Evolutionary conservation across 2,329 filamentous ascomycete genomes (phyloP).

Genomic region (Exophiala oligosperma): DNA sequence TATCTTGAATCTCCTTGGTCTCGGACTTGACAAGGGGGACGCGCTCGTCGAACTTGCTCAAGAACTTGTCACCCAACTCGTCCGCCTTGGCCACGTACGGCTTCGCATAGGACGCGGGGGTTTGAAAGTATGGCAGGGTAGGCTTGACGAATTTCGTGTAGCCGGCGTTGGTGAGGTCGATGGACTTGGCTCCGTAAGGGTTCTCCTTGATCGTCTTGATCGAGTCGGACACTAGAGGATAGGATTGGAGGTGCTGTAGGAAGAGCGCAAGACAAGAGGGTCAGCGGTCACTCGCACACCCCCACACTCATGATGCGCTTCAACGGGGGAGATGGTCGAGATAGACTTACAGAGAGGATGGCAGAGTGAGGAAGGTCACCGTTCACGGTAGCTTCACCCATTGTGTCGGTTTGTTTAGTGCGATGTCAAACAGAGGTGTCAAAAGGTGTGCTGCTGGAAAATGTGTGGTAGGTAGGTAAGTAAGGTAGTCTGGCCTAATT

Average conservation of each 20-base stretch:
- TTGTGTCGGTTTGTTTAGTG: constrained; percentile 28
- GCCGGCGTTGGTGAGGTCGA: constrained; percentile 71
- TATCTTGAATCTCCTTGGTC: constrained; percentile 66
- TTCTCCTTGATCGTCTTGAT: constrained; percentile 78
- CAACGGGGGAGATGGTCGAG: not conserved
- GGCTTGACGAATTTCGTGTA: constrained; percentile 77
- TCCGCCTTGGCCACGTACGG: constrained; percentile 86
- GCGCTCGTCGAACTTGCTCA: constrained; percentile 66
- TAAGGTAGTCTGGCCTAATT: not conserved
- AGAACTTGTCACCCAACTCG: constrained; percentile 69
- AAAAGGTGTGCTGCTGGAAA: not conserved
- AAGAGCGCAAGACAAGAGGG: not conserved
- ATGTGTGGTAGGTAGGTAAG: not conserved
- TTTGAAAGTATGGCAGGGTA: constrained; percentile 73
- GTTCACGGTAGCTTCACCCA: constrained; percentile 51
- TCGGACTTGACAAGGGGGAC: constrained; percentile 76
- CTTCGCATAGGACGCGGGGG: constrained; percentile 76
- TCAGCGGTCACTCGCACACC: not conserved
- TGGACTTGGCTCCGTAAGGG: constrained; percentile 78
- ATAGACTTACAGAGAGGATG: constrained; percentile 33
- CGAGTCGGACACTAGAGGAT: constrained; percentile 78
- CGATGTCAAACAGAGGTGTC: not conserved
- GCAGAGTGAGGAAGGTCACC: constrained; percentile 45
- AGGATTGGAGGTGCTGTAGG: constrained; percentile 74
- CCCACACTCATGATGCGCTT: not conserved